phyloP scores from a whole-genome alignment of 2,329 filamentous ascomycete species.

The Diaporthe batatas region DNA sequence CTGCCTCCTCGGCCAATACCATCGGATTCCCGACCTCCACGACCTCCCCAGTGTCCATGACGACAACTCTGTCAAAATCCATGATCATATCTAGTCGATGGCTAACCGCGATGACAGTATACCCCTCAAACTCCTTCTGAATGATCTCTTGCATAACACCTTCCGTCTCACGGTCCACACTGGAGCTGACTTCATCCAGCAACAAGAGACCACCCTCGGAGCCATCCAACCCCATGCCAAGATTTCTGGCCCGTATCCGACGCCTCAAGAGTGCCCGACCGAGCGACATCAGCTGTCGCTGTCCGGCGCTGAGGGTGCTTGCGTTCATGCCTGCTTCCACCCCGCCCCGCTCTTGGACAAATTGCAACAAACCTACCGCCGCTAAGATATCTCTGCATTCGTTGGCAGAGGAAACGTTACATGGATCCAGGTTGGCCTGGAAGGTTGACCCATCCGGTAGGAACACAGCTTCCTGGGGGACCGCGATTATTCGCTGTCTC shows the following conservation, averaged over 20 bases:
- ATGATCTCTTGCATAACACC: slow-evolving; percentile 47
- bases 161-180: slow-evolving; percentile 49
- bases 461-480: slow-evolving; percentile 68
- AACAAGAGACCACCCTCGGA: slow-evolving; percentile 48
- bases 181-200: slow-evolving; percentile 46
- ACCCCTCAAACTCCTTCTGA: slow-evolving; percentile 45
- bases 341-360: slow-evolving; percentile 53
- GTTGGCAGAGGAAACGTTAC: slow-evolving; percentile 47
- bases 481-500: slow-evolving; percentile 62
- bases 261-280: slow-evolving; percentile 48
- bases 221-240: slow-evolving; percentile 44
- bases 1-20: background rate
- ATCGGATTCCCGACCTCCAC: slow-evolving; percentile 39
- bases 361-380: slow-evolving; percentile 51
- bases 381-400: slow-evolving; percentile 54
- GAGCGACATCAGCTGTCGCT: slow-evolving; percentile 55
- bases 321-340: slow-evolving; percentile 56
- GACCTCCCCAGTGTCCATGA: slow-evolving; percentile 47
- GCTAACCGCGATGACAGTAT: slow-evolving; percentile 49
- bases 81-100: slow-evolving; percentile 50
- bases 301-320: slow-evolving; percentile 67
- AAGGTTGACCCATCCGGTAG: slow-evolving; percentile 59
- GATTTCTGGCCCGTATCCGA: slow-evolving; percentile 44
- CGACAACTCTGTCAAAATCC: slow-evolving; percentile 48
- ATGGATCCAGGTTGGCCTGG: slow-evolving; percentile 59